Evolutionary conservation across 176 grass and related monocot species (phyloP), one percentile per base, ranked within the genome.

Genomic region (Saccharum spontaneum): DNA sequence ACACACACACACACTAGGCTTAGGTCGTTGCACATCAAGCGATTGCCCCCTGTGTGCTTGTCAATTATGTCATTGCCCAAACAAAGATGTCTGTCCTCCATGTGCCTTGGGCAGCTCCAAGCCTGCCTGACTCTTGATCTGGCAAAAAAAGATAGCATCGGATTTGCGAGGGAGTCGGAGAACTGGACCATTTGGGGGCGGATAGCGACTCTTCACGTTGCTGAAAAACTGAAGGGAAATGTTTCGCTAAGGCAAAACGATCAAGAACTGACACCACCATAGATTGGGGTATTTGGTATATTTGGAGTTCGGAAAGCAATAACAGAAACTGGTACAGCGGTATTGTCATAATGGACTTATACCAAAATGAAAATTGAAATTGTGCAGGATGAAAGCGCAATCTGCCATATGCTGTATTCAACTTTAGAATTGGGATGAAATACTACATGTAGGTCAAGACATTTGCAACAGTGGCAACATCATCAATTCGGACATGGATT

Each of bases 141-240:
- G 40, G 57, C 73, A 67, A 67, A 73, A 60, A 59, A 67, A 73
- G 22, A 18, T 61, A 60, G 57, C 36, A 50, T 62, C 17, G 46
- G 10, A 78, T 86, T 73, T 86, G 3, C 70, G 22, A 75, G 44
- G 69, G 71, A 69, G 76, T 41, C 41, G 71, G 31, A 64, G 69
- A 77, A 76, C 33, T 54, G 43, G 74, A 78, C 80, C 83, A 57
- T 57, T 7, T 26, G 10, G 70, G 10, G 70, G 55, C 73, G 45
- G 44, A 86, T 38, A 66, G 79, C 28, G 83, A 78, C 88, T 10
- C 55, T 78, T 77, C 72, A 57, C 1, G 75, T 40, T 30, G 76
- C 13, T 23, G 30, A 12, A 38, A 52, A 18, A 33, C 16, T 39
- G 7, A 62, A 73, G 14, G 31, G 2, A 54, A 50, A 39, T 82